Evolutionary conservation across 2,329 filamentous ascomycete species (phyloP), one percentile per base, ranked within the genome.

Genomic region (Polytolypa hystricis): DNA sequence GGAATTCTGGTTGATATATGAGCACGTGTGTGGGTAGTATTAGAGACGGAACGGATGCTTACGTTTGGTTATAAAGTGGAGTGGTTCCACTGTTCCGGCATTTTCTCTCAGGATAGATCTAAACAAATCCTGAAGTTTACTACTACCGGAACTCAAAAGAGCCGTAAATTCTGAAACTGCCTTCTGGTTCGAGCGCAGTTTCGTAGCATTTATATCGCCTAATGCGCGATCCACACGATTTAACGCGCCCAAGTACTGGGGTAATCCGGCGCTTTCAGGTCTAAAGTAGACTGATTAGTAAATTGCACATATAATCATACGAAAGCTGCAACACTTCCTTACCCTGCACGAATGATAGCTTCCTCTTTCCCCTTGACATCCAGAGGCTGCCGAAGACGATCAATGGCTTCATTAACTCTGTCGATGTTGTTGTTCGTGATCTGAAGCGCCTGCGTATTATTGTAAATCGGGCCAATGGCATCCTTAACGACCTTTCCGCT

Each of bases 351-450:
- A 52, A 98, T 87, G 44, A 95, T 86, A 37, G 80, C 78, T 60
- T 98, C 91, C 59, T 98, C 91, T 44, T 83, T 78, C 48, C 82
- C 85, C 54, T 91, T 89, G 55, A 86, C 85, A 56, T 96, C 86
- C 42, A 87, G 77, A n/a, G 91, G 89, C 52, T 93, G 82, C 48
- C 84, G 79, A 27, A 96, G 71, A 43, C 80, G 78, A 43, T 94
- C 86, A 48, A 98, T 96, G 12, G 87, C 84, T 44, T 79, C 72
- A 41, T 93, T 75, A 23, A 95, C 77, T 43, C 75, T 73, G 54
- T 96, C 87, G 50, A 96, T 83, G 55, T 98, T 98, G 47, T 74
- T 78, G 47, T 84, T 86, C 23, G 93, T 75, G n/a, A 80, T 74
- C 60, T 96, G 91, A 15, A 96, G 70, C 44, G 79, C 81, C 59